Base-by-base conservation (phyloP, 257 asterid species). In the Echium plantagineum region DNA sequence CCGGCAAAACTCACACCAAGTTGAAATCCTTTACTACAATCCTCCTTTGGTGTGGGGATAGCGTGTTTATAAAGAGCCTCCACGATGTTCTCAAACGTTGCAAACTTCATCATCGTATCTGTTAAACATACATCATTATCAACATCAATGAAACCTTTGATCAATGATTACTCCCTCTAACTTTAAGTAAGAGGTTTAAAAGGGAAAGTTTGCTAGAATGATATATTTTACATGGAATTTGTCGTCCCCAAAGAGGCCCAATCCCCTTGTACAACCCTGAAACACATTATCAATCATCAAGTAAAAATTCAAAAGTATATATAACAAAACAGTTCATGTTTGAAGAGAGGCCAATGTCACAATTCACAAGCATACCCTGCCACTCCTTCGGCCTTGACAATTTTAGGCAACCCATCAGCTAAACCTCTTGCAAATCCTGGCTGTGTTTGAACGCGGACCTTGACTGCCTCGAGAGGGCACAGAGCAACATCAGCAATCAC, bases 51-150 rank as follows among this genome's bases (percentile, higher is more conserved):
- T 19, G 80, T 72, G 19, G 97, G 97, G 51, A 86, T 79, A 26
- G 62, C 82, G 19, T 86, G 30, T 28, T 86, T 89, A 78, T 89
- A 89, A 16, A 89, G 69, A 21, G 72, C 83, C 57, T 89, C 94
- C 20, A 89, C 94, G 0, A 85, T 82, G 54, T 66, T 86, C 82
- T 89, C 95, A 57, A 80, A 89, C 0, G 97, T 82, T 0, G 97
- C 84, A 66, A 89, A 89, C 68, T 89, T 89, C 93, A 89, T 86
- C 97, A 89, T 89, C 3, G 97, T 89, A 66, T 89, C 94, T 89
- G 85, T 71, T 64, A 30, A 52, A 38, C 47, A 42, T 46, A 55
- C 47, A 46, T 28, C 22, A 58, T 55, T 38, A 60, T 47, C 54
- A 60, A 42, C 54, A 32, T 22, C 19, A 30, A 58, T 31, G 9